Evolutionary conservation across 345 rosid species (phyloP), one percentile per base, ranked within the genome.

Genomic region (Bruguiera gymnorhiza): DNA sequence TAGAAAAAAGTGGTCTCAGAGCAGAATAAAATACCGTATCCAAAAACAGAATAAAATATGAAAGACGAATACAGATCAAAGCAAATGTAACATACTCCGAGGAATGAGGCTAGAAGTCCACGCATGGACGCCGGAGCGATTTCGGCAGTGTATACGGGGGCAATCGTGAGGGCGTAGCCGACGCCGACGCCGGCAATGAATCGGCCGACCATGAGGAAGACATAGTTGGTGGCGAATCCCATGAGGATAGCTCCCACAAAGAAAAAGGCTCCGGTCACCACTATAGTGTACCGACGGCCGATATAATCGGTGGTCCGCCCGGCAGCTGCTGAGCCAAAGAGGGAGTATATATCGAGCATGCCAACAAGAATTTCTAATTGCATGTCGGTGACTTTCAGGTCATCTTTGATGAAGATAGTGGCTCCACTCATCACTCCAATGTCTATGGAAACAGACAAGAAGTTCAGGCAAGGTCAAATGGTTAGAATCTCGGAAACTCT

Each of bases 351-450:
- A 79, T 88, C 92, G 16, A 95, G 71, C 56, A 34, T 81, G 0
- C 99, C 99, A 20, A 76, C 83, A 5, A 95, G 80, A 19, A 95
- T 37, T 21, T 83, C 90, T 21, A 84, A 72, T 76, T 92, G 26
- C 1, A 61, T 3, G 56, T 88, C 90, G 66, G 4, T 76, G 76
- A 88, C 26, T 3, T 68, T 43, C 16, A 89, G 62, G 55, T 92
- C 88, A 1, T 67, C 27, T 73, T 88, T 16, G 36, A 92, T 85
- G 75, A 65, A 88, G 19, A 75, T 67, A 43, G 76, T 76, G 0
- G 96, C 97, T 46, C 97, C 97, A 81, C 96, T 89, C 92, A 92
- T 92, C 46, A 92, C 97, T 61, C 97, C 96, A 62, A 82, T 82
- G 82, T 92, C 97, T 92, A 46, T 62, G 23, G 50, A 59, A 53